Evolutionary conservation across 805 yeast genomes (phyloP).

Genomic region (Monosporozyma unispora): DNA sequence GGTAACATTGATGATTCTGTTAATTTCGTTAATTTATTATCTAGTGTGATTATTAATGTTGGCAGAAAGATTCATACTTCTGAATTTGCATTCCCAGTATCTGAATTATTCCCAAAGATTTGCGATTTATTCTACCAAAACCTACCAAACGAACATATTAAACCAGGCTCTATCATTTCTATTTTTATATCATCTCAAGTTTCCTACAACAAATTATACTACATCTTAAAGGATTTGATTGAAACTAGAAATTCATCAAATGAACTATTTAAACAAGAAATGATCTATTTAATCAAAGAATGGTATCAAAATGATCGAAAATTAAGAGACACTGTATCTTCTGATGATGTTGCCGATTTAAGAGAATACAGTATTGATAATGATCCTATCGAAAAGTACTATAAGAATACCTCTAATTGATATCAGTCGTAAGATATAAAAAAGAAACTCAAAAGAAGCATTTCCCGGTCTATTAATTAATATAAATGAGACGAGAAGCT

Average conservation of each 20-base stretch:
- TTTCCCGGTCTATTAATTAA: not conserved
- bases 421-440: too few species aligned
- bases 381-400: slow-evolving; percentile 51
- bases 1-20: slow-evolving; percentile 24
- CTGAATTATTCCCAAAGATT: slow-evolving; percentile 57
- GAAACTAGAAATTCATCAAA: slow-evolving; percentile 50
- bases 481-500: not conserved
- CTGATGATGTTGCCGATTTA: slow-evolving; percentile 38
- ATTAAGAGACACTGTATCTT: slow-evolving; percentile 47
- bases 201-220: slow-evolving; percentile 55
- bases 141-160: slow-evolving; percentile 32
- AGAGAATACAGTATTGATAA: slow-evolving; percentile 39
- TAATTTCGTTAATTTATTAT: slow-evolving; percentile 32
- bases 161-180: slow-evolving; percentile 48
- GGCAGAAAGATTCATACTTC: slow-evolving; percentile 60
- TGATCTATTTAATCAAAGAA: slow-evolving; percentile 51
- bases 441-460: not conserved
- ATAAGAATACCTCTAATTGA: slow-evolving; percentile 34
- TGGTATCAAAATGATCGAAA: slow-evolving; percentile 64
- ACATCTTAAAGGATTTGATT: slow-evolving; percentile 50
- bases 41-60: slow-evolving; percentile 34
- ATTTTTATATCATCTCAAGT: slow-evolving; percentile 58
- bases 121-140: slow-evolving; percentile 44
- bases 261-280: slow-evolving; percentile 45
- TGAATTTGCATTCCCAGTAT: slow-evolving; percentile 74